These are phyloP conservation scores for Paralagenidium karlingii DNA, from an alignment of 352 stramenopile species.

Conservation along the genomic window DNA sequence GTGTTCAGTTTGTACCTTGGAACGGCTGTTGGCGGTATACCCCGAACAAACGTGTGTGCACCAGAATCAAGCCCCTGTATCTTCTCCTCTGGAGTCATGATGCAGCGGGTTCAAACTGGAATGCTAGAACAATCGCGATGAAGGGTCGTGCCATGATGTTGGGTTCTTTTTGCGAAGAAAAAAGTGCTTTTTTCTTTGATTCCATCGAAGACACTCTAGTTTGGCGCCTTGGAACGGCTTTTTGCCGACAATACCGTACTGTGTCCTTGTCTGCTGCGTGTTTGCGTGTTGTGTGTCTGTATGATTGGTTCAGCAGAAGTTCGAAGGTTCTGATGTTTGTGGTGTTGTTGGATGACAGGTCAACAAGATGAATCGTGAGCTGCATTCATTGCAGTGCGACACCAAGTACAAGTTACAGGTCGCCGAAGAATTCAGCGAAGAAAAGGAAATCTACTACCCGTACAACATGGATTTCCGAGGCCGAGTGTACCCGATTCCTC, in stretches of 20 bases:
- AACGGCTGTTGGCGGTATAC: background rate
- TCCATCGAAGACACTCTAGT: background rate
- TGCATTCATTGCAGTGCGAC: slow-evolving; percentile 93
- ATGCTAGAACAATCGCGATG: slow-evolving; percentile 31
- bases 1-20: background rate
- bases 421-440: slow-evolving; percentile 92
- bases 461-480: slow-evolving; percentile 99
- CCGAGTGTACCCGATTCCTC: slow-evolving; percentile 96
- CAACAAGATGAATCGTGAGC: slow-evolving; percentile 74
- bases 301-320: slow-evolving; percentile 4
- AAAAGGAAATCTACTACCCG: slow-evolving; percentile 96
- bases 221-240: background rate
- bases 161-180: background rate
- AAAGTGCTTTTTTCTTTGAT: slow-evolving; percentile 1
- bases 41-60: slow-evolving; percentile 14
- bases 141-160: background rate
- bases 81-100: no score
- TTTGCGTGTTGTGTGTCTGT: slow-evolving; percentile 3
- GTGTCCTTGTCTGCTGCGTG: slow-evolving; percentile 1
- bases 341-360: no score
- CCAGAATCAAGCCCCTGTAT: slow-evolving; percentile 71
- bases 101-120: slow-evolving; percentile 86
- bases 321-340: no score
- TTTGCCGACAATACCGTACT: background rate
- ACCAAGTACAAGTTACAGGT: slow-evolving; percentile 93